These are phyloP conservation scores for Yamadazyma philogaea DNA, from an alignment of 805 yeast species.

Conservation along the genomic window DNA sequence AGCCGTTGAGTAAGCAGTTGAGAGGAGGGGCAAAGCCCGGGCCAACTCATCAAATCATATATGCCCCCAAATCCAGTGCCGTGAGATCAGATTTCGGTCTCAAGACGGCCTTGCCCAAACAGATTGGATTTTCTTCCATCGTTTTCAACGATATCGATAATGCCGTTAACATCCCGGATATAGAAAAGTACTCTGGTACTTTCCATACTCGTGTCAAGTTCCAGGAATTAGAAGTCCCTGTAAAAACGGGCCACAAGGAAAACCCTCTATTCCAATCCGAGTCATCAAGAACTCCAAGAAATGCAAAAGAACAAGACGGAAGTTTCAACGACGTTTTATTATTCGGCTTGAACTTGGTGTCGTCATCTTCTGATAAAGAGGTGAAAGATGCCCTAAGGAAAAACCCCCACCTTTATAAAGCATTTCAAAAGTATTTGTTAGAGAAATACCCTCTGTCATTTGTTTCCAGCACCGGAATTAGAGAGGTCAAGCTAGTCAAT, in stretches of 20 bases:
- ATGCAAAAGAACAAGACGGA: constrained; percentile 12
- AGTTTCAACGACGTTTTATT: constrained; percentile 25
- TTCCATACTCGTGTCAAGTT: constrained; percentile 62
- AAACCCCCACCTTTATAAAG: constrained; percentile 46
- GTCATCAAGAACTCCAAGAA: constrained; percentile 20
- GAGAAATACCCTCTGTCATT: constrained; percentile 43
- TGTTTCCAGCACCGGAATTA: constrained; percentile 20
- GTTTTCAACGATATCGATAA: constrained; percentile 67
- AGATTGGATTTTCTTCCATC: constrained; percentile 55
- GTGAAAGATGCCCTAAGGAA: constrained; percentile 33
- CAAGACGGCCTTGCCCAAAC: constrained; percentile 65
- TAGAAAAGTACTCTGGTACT: constrained; percentile 59
- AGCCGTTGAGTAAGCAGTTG: constrained; percentile 32
- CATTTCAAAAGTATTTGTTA: constrained; percentile 55
- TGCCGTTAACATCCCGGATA: constrained; percentile 64
- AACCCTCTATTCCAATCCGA: constrained; percentile 44
- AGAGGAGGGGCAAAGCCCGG: constrained; percentile 23
- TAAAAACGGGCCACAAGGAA: constrained; percentile 29
- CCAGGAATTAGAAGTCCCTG: constrained; percentile 62
- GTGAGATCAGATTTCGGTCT: constrained; percentile 73
- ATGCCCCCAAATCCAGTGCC: constrained; percentile 63
- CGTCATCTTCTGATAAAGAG: constrained; percentile 24
- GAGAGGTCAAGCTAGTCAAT: constrained; percentile 29
- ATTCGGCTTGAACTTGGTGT: constrained; percentile 30
- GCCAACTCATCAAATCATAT: constrained; percentile 74